Percentiles rank a stretch among this genome's conserved stretches.
Evolutionary conservation across 345 rosid species (phyloP).

Genomic region (Lepidium africanum): DNA sequence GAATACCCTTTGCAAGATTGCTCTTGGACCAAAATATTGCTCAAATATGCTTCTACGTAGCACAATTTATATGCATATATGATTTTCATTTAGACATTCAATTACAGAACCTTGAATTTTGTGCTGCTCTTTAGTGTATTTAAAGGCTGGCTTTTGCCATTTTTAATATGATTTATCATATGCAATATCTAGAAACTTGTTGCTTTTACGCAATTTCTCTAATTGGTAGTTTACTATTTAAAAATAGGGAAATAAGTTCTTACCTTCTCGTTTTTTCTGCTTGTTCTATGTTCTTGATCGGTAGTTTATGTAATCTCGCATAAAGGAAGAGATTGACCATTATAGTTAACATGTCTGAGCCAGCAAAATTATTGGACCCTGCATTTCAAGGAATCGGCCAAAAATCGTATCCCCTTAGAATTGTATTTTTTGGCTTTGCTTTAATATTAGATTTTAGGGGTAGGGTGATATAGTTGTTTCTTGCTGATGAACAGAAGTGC

Average conservation of each 20-base stretch:
- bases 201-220: not conserved
- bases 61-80: not conserved
- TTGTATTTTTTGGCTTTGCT: not conserved
- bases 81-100: not conserved
- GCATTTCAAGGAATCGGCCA: constrained; percentile 97
- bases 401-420: constrained; percentile 75
- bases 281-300: constrained; percentile 3
- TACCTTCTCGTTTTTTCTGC: not conserved
- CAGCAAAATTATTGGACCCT: constrained; percentile 76
- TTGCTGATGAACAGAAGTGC: too few species aligned
- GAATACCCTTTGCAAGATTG: not conserved
- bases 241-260: not conserved
- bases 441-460: not conserved
- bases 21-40: not conserved
- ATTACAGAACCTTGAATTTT: not conserved
- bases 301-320: constrained; percentile 9
- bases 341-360: constrained; percentile 55
- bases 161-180: not conserved
- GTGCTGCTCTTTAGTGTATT: not conserved
- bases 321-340: not conserved
- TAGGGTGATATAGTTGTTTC: not conserved
- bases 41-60: not conserved
- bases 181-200: not conserved
- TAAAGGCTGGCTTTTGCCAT: not conserved
- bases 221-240: not conserved